phyloP scores from a whole-genome alignment of 805 yeast species.

The Sugiyamaella smithiae region DNA sequence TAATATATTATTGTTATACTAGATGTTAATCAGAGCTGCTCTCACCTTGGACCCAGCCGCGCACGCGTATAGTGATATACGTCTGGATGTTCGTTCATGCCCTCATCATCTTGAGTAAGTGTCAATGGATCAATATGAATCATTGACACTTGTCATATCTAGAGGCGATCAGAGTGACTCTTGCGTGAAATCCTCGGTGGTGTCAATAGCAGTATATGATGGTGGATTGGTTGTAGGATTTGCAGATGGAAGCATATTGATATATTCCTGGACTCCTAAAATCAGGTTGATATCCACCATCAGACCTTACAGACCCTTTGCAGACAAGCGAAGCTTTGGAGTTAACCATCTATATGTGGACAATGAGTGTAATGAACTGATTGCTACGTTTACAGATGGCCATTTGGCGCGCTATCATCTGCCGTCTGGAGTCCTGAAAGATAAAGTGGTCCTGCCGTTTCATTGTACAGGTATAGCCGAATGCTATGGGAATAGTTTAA shows the following conservation, averaged over 20 bases:
- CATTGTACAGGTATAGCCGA: slow-evolving; percentile 14
- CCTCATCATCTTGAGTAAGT: too few relatives aligned
- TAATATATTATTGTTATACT: too few relatives aligned
- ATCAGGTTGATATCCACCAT: neutral
- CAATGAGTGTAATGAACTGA: neutral
- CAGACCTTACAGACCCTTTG: neutral
- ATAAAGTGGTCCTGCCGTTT: slow-evolving; percentile 13
- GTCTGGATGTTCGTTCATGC: too few relatives aligned
- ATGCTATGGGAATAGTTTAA: slow-evolving; percentile 1
- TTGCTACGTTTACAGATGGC: slow-evolving; percentile 12
- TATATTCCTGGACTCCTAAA: neutral
- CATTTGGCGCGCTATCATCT: slow-evolving; percentile 5
- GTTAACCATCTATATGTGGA: neutral
- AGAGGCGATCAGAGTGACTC: neutral
- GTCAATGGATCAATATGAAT: slow-evolving; percentile 3
- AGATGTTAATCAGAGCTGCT: too few relatives aligned
- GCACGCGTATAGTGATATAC: too few relatives aligned
- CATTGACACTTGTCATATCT: neutral
- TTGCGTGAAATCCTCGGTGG: neutral
- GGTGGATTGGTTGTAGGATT: slow-evolving; percentile 5
- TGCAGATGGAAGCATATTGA: slow-evolving; percentile 3
- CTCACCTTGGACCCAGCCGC: too few relatives aligned
- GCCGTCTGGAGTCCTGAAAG: slow-evolving; percentile 13
- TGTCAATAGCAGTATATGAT: neutral
- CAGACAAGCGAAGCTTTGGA: neutral